Evolutionary conservation across 75 land plant genomes (phyloP).

Genomic region (Sequoia sempervirens): DNA sequence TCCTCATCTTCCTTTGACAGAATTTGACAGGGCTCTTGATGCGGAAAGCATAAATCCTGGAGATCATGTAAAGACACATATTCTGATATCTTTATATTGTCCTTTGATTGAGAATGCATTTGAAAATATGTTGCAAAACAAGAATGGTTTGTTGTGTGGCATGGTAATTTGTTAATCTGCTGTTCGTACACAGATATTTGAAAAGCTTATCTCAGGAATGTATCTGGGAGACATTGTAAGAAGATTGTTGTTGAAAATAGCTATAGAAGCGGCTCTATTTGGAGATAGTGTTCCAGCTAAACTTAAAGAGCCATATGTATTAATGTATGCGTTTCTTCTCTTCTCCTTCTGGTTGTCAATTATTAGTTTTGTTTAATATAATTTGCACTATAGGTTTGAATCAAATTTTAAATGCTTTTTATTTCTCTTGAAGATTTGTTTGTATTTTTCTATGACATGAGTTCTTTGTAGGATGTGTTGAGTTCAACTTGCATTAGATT

Average conservation of each 20-base stretch:
- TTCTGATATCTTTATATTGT: not conserved
- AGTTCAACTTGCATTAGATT: not conserved
- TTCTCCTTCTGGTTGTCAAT: not conserved
- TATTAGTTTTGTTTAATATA: not conserved
- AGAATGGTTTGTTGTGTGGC: not conserved
- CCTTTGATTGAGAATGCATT: not conserved
- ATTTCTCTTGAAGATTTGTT: not conserved
- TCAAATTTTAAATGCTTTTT: not conserved
- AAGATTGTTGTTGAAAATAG: constrained; percentile 39
- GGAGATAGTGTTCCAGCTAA: constrained; percentile 27
- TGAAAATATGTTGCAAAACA: not conserved
- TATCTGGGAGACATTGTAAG: constrained; percentile 52
- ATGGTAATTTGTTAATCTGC: not conserved
- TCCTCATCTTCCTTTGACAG: constrained; percentile 56
- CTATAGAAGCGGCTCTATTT: constrained; percentile 35
- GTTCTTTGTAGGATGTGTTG: not conserved
- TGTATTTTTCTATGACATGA: not conserved
- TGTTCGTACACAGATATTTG: constrained; percentile 30
- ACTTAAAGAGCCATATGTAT: constrained; percentile 24
- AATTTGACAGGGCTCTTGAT: constrained; percentile 64
- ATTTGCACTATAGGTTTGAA: not conserved
- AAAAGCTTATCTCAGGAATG: constrained; percentile 52
- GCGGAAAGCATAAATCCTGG: constrained; percentile 70
- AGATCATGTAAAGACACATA: constrained; percentile 49
- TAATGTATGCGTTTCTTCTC: constrained; percentile 15